A percentile compares a stretch with the other conserved stretches of the same genome.
Evolutionary conservation across 1,284 basidiomycete species (phyloP).

Genomic region (Irpex lacteus): DNA sequence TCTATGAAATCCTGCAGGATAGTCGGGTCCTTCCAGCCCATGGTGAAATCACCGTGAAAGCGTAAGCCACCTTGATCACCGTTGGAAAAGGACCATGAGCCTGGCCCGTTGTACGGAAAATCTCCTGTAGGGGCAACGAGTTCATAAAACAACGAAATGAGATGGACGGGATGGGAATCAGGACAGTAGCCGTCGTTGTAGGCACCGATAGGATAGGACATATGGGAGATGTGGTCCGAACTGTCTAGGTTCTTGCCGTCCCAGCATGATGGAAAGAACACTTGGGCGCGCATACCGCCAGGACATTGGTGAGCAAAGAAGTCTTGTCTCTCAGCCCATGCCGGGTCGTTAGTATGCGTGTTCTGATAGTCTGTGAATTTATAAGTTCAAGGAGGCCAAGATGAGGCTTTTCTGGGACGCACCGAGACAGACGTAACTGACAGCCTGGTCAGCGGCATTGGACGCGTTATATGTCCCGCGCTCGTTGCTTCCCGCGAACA

Average conservation of each 20-base stretch:
- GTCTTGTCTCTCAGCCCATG: slow-evolving; percentile 27
- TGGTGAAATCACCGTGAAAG: slow-evolving; percentile 33
- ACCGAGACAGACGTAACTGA: slow-evolving; percentile 41
- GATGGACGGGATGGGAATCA: slow-evolving; percentile 27
- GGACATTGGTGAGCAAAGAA: slow-evolving; percentile 34
- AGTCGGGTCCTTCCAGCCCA: slow-evolving; percentile 28
- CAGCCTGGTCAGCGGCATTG: slow-evolving; percentile 35
- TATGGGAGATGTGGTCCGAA: slow-evolving; percentile 51
- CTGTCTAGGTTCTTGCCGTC: slow-evolving; percentile 44
- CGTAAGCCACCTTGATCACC: slow-evolving; percentile 30
- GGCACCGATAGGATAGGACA: slow-evolving; percentile 42
- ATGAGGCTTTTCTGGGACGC: slow-evolving; percentile 2
- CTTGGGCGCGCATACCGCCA: slow-evolving; percentile 40
- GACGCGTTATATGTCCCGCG: slow-evolving; percentile 34
- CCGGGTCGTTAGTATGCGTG: slow-evolving; percentile 23
- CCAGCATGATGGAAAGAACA: slow-evolving; percentile 46
- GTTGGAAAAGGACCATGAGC: slow-evolving; percentile 30
- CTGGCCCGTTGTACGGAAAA: slow-evolving; percentile 24
- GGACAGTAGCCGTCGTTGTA: slow-evolving; percentile 32
- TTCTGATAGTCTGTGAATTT: slow-evolving; percentile 28
- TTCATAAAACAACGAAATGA: slow-evolving; percentile 33
- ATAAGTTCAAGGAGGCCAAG: neutral
- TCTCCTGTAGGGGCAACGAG: slow-evolving; percentile 22
- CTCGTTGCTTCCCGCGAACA: slow-evolving; percentile 38
- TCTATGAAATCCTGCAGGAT: slow-evolving; percentile 28